These are phyloP conservation scores for Malus orientalis DNA, from an alignment of 306 rosid species.

Conservation along the genomic window DNA sequence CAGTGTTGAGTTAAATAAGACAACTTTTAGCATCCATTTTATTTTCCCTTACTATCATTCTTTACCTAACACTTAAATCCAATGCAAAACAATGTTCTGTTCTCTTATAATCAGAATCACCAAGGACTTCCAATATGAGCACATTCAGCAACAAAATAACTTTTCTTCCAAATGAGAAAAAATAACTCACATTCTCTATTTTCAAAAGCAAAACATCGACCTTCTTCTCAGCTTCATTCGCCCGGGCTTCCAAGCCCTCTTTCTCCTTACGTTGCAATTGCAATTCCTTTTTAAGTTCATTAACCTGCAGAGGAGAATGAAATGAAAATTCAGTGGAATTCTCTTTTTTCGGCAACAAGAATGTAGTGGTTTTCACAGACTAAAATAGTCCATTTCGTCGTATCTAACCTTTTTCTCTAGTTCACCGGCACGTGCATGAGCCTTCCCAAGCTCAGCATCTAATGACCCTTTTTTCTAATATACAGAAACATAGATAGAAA, in stretches of 20 bases:
- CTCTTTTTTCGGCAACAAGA: neutral
- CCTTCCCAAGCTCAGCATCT: constrained; percentile 65
- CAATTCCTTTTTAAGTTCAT: constrained; percentile 46
- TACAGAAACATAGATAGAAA: neutral
- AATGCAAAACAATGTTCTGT: neutral
- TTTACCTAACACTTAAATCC: too few species aligned
- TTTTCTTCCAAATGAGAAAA: neutral
- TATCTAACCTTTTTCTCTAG: constrained; percentile 70
- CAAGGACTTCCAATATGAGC: neutral
- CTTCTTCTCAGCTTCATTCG: constrained; percentile 51
- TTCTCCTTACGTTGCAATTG: constrained; percentile 51
- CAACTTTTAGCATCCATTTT: neutral
- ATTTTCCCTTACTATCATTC: neutral
- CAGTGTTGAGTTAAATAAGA: neutral
- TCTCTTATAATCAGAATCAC: neutral
- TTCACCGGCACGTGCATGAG: constrained; percentile 79
- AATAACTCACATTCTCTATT: constrained; percentile 53
- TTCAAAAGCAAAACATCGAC: constrained; percentile 45
- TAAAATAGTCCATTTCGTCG: constrained; percentile 1
- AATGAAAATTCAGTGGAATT: neutral
- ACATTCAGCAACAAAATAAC: neutral
- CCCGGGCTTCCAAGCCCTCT: constrained; percentile 50
- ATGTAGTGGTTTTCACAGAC: neutral
- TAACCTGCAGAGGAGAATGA: constrained; percentile 43
- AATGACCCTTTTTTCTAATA: constrained; percentile 52